Base-by-base conservation (phyloP, 805 yeast species). In the Teunomyces kruisii region DNA sequence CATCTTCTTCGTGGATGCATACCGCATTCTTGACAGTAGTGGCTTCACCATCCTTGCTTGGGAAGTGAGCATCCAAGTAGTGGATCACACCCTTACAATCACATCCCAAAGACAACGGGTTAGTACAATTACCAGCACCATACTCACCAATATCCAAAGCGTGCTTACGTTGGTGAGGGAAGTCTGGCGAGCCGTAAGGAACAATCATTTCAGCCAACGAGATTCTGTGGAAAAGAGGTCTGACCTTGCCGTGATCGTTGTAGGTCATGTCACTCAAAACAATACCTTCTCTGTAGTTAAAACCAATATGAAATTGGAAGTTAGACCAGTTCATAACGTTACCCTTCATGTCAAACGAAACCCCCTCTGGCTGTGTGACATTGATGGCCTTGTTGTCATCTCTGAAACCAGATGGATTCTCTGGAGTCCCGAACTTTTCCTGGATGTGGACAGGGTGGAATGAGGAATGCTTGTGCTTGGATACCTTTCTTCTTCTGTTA, bases 1-100 rank as follows among this genome's bases (percentile, higher is more conserved):
- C 90, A 59, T 87, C 94, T 66, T 86, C 92, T 71, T 86, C 94
- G 63, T 87, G 94, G 57, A 86, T 85, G 67, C 94, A 86, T 49
- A 86, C 77, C 12, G 91, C 92, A 55, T 86, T 84, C 67, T 82
- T 84, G 48, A 85, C 75, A 28, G 88, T 81, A 53, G 81, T 70
- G 47, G 89, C 83, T 16, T 78, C 83, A 61, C 94, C 94, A 8
- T 71, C 64, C 64, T 81, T 78, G 65, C 80, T 81, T 28, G 83
- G 75, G 60, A 84, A 83, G 64, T 80, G 83, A n/a, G 88, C 91
- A 66, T 86, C 91, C 66, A 86, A 62, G 69, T 86, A 86, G 64
- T 87, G 91, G 56, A 86, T 86, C 37, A 81, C 88, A 62, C 94
- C 94, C 65, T 86, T 86, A 72, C 94, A 86, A 65, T 86, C 94